Evolutionary conservation across 352 stramenopile species (phyloP), one percentile per base, ranked within the genome.

Genomic region (Globisporangium iwayamae): DNA sequence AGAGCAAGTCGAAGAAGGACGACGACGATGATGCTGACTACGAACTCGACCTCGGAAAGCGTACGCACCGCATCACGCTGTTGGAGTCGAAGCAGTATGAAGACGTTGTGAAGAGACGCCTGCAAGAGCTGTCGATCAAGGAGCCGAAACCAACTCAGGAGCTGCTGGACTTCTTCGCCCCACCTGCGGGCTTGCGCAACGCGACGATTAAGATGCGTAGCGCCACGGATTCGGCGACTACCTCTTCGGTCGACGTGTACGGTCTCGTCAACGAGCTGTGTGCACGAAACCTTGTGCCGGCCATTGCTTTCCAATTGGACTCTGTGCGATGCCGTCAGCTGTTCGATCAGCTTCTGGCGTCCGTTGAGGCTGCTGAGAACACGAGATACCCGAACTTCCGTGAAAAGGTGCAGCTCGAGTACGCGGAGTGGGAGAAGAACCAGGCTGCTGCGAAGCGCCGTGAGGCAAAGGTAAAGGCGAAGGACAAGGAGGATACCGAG

Each of bases 81-180:
- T 95, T 98, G 74, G 90, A 98, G 74, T 98, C 96, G 16, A 99
- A 99, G 76, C 89, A 97, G 54, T 99, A 99, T 76, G 97, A 99
- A 78, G 93, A 97, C 53, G 86, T 89, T 54, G 83, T 99, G 68
- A 99, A 99, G 79, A 81, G 86, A 43, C 86, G 91, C 28, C 76
- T 99, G 30, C 81, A 97, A 46, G 71, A 75, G 22, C 78, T 99
- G 0, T 95, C 96, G 20, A 69, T 84, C 55, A 91, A 92, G 63
- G 89, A 98, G 51, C 89, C 96, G 2, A 90, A 96, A 50, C 72
- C 90, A 1, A 98, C 95, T 14, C 74, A 94, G 66, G 63, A 69
- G 14, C 67, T 98, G 0, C 72, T 98, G 25, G 72, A 93, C 47
- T 91, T 78, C 52, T 96, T 97, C 58, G 78, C 85, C 3, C 81